Base-by-base conservation (phyloP, 2,329 filamentous ascomycete species). In the Xylariales sp. region DNA sequence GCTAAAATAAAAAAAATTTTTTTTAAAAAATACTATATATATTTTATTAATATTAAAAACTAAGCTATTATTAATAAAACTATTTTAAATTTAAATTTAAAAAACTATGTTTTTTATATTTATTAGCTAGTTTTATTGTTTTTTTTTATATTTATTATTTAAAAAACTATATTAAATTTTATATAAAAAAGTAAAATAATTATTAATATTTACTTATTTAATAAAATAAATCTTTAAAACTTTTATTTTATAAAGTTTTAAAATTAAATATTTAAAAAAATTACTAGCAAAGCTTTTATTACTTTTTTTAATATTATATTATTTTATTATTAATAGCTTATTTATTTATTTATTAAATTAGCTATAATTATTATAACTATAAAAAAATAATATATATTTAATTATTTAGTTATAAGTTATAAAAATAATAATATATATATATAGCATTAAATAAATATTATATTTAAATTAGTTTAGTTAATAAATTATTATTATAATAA, bases 401-500 rank as follows among this genome's bases (percentile, higher is more conserved):
- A 53, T 46, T 62, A 55, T 36, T 62, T 62, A 16, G 34, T 59
- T 46, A 59, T 65, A 65, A 58, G 34, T 10, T 65, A 65, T 65
- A 65, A 53, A 53, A 65, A 58, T 48, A 58, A 23, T 23, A 23
- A 23, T 23, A 23, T 23, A 34, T 14, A n/a, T n/a, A n/a, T n/a
- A n/a, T n/a, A n/a, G n/a, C n/a, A n/a, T n/a, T n/a, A n/a, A n/a
- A n/a, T n/a, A n/a, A n/a, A n/a, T n/a, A n/a, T n/a, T n/a, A n/a
- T n/a, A n/a, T n/a, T n/a, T n/a, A n/a, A n/a, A n/a, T n/a, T n/a
- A n/a, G n/a, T n/a, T n/a, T n/a, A n/a, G n/a, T n/a, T n/a, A n/a
- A n/a, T n/a, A n/a, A n/a, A n/a, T n/a, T n/a, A n/a, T n/a, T n/a
- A n/a, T n/a, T n/a, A n/a, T n/a, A n/a, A n/a, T n/a, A n/a, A n/a